Evolutionary conservation across 2,329 filamentous ascomycete species (phyloP).

Genomic region (Nectriaceae sp.): DNA sequence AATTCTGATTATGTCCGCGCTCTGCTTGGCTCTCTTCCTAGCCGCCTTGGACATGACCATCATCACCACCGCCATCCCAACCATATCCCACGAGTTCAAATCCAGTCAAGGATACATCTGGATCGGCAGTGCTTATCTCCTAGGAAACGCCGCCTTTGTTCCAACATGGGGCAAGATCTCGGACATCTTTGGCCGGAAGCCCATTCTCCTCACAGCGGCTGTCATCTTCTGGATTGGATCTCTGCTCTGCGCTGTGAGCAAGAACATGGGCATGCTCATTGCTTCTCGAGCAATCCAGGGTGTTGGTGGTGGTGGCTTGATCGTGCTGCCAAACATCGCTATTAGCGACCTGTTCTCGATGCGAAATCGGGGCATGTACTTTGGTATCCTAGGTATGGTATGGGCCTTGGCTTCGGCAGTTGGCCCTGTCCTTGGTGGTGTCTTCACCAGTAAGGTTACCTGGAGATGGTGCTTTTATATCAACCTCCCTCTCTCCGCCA

Average conservation of each 20-base stretch:
- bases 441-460: constrained; percentile 63
- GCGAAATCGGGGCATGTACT: constrained; percentile 52
- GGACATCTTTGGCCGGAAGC: constrained; percentile 61
- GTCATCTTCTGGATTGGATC: constrained; percentile 57
- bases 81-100: constrained; percentile 63
- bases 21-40: constrained; percentile 51
- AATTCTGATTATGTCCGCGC: constrained; percentile 41
- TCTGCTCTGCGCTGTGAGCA: constrained; percentile 53
- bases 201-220: constrained; percentile 52
- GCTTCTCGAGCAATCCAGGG: constrained; percentile 59
- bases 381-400: constrained; percentile 53
- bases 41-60: constrained; percentile 62
- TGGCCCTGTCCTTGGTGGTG: constrained; percentile 69
- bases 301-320: constrained; percentile 56
- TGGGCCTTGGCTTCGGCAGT: constrained; percentile 68
- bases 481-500: constrained; percentile 54
- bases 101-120: constrained; percentile 73
- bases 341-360: constrained; percentile 58
- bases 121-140: constrained; percentile 74
- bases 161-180: constrained; percentile 70
- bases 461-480: constrained; percentile 74
- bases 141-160: constrained; percentile 66
- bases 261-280: constrained; percentile 54
- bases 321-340: constrained; percentile 62
- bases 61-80: constrained; percentile 67